Conservation (phyloP, 768 basidiomycete species). For the Tylopilus intermedius region DNA sequence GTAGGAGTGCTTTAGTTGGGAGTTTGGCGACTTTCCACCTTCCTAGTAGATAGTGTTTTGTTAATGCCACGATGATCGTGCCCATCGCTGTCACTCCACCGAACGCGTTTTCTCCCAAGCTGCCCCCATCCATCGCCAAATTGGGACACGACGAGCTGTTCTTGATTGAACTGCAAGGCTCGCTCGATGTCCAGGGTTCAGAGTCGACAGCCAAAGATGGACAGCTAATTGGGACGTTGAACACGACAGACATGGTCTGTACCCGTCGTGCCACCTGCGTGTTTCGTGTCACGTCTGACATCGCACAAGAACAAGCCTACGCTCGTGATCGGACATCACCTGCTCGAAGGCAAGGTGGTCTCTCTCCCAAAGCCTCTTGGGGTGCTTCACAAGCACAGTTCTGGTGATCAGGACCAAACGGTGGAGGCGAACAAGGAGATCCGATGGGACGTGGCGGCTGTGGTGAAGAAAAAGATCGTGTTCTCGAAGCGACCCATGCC, state of each 20-base stretch:
- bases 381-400: conserved; percentile 46
- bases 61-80: conserved; percentile 53
- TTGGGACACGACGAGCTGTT: conserved; percentile 78
- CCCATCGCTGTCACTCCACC: conserved; percentile 43
- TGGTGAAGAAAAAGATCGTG: conserved; percentile 78
- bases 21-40: conserved; percentile 48
- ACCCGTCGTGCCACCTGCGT: neutral
- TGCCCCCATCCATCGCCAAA: conserved; percentile 61
- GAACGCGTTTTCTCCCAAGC: conserved; percentile 34
- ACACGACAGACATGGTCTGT: conserved; percentile 59
- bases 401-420: neutral
- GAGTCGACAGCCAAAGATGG: conserved; percentile 53
- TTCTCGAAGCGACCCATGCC: conserved; percentile 85
- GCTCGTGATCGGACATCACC: conserved; percentile 79
- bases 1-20: conserved; percentile 70
- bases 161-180: conserved; percentile 84
- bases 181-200: conserved; percentile 61
- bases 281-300: conserved; percentile 2
- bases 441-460: conserved; percentile 59
- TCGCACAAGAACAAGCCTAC: conserved; percentile 61
- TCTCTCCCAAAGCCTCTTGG: conserved; percentile 77
- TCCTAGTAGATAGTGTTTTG: neutral
- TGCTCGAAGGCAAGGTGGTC: conserved; percentile 83
- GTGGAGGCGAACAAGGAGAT: conserved; percentile 3
- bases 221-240: conserved; percentile 73